Percentiles rank a stretch among this genome's conserved stretches.
These are phyloP conservation scores for Cyclotella distinguenda DNA, from an alignment of 108 stramenopile genomes.

Conservation along the genomic window DNA sequence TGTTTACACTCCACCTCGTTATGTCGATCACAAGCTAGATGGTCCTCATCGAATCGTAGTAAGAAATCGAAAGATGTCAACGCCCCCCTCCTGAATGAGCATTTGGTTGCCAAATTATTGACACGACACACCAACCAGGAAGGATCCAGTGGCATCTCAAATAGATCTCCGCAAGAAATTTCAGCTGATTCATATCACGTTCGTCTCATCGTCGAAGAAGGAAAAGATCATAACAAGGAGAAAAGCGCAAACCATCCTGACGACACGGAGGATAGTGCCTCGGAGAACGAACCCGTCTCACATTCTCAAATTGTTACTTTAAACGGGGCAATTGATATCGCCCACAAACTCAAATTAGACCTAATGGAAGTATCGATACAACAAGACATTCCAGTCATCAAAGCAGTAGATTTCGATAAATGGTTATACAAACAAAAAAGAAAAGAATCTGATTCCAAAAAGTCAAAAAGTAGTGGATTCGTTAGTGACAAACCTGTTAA, in stretches of 20 bases:
- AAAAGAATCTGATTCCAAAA: slow-evolving; percentile 33
- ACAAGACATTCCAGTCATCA: slow-evolving; percentile 62
- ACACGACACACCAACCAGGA: neutral
- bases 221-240: slow-evolving; percentile 22
- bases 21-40: no score
- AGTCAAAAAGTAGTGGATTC: slow-evolving; percentile 39
- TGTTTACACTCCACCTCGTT: no score
- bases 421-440: slow-evolving; percentile 47
- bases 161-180: neutral
- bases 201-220: slow-evolving; percentile 62
- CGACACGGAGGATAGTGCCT: neutral
- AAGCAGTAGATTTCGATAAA: slow-evolving; percentile 52
- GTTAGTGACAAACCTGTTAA: slow-evolving; percentile 50
- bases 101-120: slow-evolving; percentile 39
- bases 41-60: no score
- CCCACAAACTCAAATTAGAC: slow-evolving; percentile 49
- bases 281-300: slow-evolving; percentile 7
- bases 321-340: slow-evolving; percentile 51
- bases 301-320: slow-evolving; percentile 48
- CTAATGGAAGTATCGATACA: slow-evolving; percentile 51
- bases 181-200: slow-evolving; percentile 51
- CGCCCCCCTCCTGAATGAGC: slow-evolving; percentile 35
- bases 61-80: slow-evolving; percentile 34
- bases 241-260: neutral
- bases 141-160: neutral